Conservation (phyloP, 768 basidiomycete genomes). For the Galerina sulciceps region DNA sequence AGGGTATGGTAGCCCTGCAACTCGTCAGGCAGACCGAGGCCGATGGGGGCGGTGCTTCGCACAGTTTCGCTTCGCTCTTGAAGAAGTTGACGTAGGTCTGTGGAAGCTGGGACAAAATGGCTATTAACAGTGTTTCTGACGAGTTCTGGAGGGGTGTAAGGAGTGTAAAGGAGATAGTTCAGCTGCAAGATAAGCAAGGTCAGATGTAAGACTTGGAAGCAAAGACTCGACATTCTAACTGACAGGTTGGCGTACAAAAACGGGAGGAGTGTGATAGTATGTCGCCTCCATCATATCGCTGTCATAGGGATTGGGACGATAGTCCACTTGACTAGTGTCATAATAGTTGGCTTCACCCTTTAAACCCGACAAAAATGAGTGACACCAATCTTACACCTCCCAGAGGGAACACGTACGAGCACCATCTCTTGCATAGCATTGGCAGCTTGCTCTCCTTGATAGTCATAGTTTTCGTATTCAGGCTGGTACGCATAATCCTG, state of each 20-base stretch:
- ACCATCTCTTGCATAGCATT: constrained; percentile 21
- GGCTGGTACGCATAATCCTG: constrained; percentile 15
- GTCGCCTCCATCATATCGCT: constrained; percentile 35
- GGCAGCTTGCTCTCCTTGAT: constrained; percentile 17
- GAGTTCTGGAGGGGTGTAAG: constrained; percentile 61
- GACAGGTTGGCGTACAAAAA: constrained; percentile 75
- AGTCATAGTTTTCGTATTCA: constrained; percentile 28
- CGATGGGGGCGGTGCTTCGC: constrained; percentile 50
- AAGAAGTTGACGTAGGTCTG: constrained; percentile 45
- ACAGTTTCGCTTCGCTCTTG: constrained; percentile 69
- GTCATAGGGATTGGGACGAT: constrained; percentile 32
- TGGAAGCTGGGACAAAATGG: constrained; percentile 72
- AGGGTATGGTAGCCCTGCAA: constrained; percentile 91
- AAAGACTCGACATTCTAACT: constrained; percentile 8
- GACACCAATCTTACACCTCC: too few species aligned
- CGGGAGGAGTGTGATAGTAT: constrained; percentile 47
- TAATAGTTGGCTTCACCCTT: constrained; percentile 26
- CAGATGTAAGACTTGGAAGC: not conserved
- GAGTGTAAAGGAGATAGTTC: constrained; percentile 92
- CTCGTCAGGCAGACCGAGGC: constrained; percentile 78
- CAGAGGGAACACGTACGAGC: constrained; percentile 14
- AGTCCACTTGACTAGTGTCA: constrained; percentile 29
- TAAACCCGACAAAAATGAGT: too few species aligned
- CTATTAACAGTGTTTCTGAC: constrained; percentile 44
- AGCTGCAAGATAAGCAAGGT: constrained; percentile 50